Base-by-base conservation (phyloP, 305 asterid genomes). In the Fraxinus xanthoxyloides region DNA sequence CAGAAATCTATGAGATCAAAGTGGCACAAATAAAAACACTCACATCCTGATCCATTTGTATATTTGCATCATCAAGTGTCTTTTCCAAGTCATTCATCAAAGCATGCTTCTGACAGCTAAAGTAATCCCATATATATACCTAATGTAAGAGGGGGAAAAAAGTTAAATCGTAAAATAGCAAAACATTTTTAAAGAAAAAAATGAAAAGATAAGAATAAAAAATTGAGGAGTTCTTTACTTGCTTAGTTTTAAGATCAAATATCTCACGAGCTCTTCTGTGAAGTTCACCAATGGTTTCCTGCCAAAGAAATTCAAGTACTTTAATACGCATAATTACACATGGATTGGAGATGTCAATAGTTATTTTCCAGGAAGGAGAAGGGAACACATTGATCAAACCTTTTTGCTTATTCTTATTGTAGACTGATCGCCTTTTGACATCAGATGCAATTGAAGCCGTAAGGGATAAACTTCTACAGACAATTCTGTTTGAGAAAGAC, bases 21-120 rank as follows among this genome's bases (percentile, higher is more conserved):
- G 73, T 77, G 81, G 79, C 72, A 76, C 51, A 84, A 43, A 83
- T 63, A 87, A 65, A 79, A 86, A 87, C 82, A 91, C 99, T 83
- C 85, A 94, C 98, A 90, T 96, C 98, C 94, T 96, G 98, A 89
- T 96, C 99, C 99, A 94, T 94, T 87, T 94, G 99, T 83, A 96
- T 93, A 87, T 96, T 96, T 79, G 98, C 98, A 89, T 94, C 97
- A 86, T 90, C 98, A 61, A 96, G 98, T 2, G 95, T 92, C 90
- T 93, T 96, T 75, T 90, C 98, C 97, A 93, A 88, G 88, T 96
- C 98, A 85, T 87, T 92, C 98, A 95, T 92, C 93, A 96, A 85
- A 51, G 97, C 90, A 85, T 96, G 98, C 85, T 91, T 96, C 78
- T 86, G 93, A 78, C 89, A 94, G 82, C 97, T 91, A 83, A 89